Evolutionary conservation across 1,139 yeast genomes (phyloP).

Genomic region (Candida buenavistaensis): DNA sequence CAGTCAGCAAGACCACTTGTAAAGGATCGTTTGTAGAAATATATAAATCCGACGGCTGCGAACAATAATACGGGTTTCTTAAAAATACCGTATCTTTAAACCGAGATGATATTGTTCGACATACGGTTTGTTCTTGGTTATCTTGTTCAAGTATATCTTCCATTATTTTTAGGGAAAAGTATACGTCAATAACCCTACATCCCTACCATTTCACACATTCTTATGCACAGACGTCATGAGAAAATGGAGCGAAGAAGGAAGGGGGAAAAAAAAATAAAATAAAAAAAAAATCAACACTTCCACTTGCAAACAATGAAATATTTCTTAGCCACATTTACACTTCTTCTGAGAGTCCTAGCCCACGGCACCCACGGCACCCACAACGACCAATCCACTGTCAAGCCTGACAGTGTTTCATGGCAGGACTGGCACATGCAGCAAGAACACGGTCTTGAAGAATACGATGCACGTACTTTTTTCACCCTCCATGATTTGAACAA

Average conservation of each 20-base stretch:
- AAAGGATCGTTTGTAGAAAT: background rate
- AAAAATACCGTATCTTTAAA: constrained; percentile 1
- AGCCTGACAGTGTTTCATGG: constrained; percentile 62
- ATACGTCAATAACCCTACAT: too few relatives aligned
- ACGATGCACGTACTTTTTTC: constrained; percentile 79
- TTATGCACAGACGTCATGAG: too few relatives aligned
- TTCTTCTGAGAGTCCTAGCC: constrained; percentile 10
- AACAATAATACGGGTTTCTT: background rate
- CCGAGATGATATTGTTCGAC: too few relatives aligned
- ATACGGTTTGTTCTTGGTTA: too few relatives aligned
- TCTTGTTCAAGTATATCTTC: too few relatives aligned
- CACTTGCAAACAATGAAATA: background rate
- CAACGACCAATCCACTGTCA: constrained; percentile 16
- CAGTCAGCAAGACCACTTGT: background rate
- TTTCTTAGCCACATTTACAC: background rate
- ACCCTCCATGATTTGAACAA: constrained; percentile 69
- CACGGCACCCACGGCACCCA: constrained; percentile 22
- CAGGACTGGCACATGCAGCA: constrained; percentile 87
- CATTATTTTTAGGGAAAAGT: too few relatives aligned
- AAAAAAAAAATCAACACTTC: too few relatives aligned
- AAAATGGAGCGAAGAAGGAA: too few relatives aligned
- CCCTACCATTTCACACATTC: too few relatives aligned
- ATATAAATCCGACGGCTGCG: too few relatives aligned
- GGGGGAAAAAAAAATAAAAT: too few relatives aligned
- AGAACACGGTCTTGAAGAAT: constrained; percentile 78